A percentile compares a stretch with the other conserved stretches of the same genome.
Conservation (phyloP, 805 yeast species). For the Suhomyces sp. region DNA sequence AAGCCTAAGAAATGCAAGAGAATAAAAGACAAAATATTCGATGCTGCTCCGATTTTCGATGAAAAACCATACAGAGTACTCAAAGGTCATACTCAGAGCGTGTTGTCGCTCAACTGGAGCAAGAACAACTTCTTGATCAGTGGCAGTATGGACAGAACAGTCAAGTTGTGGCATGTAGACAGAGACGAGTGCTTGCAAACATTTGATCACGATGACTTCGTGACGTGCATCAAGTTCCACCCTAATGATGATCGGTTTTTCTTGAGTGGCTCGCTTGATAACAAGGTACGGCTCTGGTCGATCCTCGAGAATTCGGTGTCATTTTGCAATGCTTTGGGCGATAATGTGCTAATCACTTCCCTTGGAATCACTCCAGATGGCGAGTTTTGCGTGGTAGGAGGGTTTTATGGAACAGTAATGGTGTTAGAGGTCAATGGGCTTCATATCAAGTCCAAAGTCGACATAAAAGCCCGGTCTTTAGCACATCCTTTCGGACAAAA, state of each 20-base stretch:
- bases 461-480: slow-evolving; percentile 27
- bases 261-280: slow-evolving; percentile 76
- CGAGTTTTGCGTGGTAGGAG: slow-evolving; percentile 65
- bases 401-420: slow-evolving; percentile 68
- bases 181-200: slow-evolving; percentile 58
- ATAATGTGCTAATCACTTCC: slow-evolving; percentile 71
- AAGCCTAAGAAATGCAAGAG: slow-evolving; percentile 7
- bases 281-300: slow-evolving; percentile 76
- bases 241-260: slow-evolving; percentile 87
- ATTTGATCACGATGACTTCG: slow-evolving; percentile 76
- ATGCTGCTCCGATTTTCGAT: slow-evolving; percentile 77
- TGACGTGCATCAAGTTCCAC: slow-evolving; percentile 75
- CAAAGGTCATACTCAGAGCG: slow-evolving; percentile 65
- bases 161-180: slow-evolving; percentile 80
- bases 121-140: slow-evolving; percentile 76
- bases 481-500: slow-evolving; percentile 22
- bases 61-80: slow-evolving; percentile 59
- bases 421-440: slow-evolving; percentile 65
- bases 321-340: slow-evolving; percentile 48
- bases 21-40: slow-evolving; percentile 15
- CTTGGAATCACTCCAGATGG: slow-evolving; percentile 66
- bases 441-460: slow-evolving; percentile 33
- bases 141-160: slow-evolving; percentile 83
- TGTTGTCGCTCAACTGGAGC: slow-evolving; percentile 84
- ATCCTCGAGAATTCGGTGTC: slow-evolving; percentile 69